Base-by-base conservation (phyloP, 2,329 filamentous ascomycete species). In the Aureobasidium sp. region DNA sequence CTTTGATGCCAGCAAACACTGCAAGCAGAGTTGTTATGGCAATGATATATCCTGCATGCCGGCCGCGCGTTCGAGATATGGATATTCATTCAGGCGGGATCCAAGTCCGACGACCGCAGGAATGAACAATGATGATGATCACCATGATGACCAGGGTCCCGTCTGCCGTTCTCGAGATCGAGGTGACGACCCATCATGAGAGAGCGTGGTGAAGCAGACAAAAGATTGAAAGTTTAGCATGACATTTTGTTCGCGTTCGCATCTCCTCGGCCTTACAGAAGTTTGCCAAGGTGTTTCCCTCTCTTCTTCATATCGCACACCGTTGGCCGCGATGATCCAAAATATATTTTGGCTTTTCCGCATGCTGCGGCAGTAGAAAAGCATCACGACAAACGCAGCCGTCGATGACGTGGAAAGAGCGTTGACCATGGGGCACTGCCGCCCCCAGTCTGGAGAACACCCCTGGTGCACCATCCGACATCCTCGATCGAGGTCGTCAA, bases 1-100 rank as follows among this genome's bases (percentile, higher is more conserved):
- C n/a, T 24, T 52, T 19, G 5, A 35, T 35, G 19, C 19, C 49
- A 37, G 19, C 19, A 39, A 24, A 39, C 31, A 39, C 7, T 27
- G 4, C 19, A 52, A 29, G 35, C 50, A 31, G 37, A 42, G 29
- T 17, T 42, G 50, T 42, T 37, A 42, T 27, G 37, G 24, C 37
- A 54, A 54, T n/a, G n/a, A n/a, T 54, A 19, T 54, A 31, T 19
- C 14, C 15, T 54, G 50, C 50, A 54, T 54, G 15, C 50, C 53
- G 8, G 53, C 53, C 53, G 40, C 53, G 53, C 40, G 53, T 57
- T 24, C 39, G 40, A 19, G 53, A 57, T 35, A 33, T 57, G n/a
- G 11, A 57, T 56, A 19, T 45, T 24, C 27, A 35, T 17, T 17
- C 27, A 44, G 39, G 53, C 53, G 39, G 53, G 19, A 33, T 11